Evolutionary conservation across 2,329 filamentous ascomycete species (phyloP).

Genomic region (Colletotrichum sp.): DNA sequence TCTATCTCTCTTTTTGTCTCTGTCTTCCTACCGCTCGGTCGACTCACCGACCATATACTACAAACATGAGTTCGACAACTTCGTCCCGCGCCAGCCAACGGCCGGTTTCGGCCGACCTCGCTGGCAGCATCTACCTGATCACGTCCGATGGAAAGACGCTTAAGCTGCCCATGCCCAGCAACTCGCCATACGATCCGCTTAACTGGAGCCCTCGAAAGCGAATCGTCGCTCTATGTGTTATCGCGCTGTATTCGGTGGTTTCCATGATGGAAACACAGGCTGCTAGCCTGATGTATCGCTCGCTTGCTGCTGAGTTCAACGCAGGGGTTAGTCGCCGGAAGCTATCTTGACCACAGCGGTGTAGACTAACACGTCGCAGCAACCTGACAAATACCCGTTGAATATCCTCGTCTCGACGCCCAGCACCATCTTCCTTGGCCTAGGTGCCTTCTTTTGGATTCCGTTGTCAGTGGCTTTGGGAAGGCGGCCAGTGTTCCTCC

Average conservation of each 20-base stretch:
- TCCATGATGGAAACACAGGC: conserved; percentile 26
- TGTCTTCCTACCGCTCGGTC: background rate
- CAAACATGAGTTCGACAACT: background rate
- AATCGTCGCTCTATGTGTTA: conserved; percentile 16
- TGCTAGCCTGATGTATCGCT: conserved; percentile 24
- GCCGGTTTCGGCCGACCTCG: conserved; percentile 18
- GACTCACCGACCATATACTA: background rate
- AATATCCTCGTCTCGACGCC: conserved; percentile 11
- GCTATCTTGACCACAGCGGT: background rate
- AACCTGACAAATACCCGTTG: background rate
- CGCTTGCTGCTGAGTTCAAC: conserved; percentile 25
- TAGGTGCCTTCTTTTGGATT: conserved; percentile 41
- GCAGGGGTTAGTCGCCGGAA: conserved; percentile 13
- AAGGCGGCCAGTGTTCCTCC: conserved; percentile 36
- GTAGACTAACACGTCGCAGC: background rate
- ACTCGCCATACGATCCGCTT: conserved; percentile 32
- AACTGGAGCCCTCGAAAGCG: conserved; percentile 29
- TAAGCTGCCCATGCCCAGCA: conserved; percentile 35
- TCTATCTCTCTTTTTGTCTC: background rate
- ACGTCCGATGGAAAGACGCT: conserved; percentile 32
- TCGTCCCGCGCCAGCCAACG: background rate
- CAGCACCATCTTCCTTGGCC: conserved; percentile 34
- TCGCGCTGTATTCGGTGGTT: conserved; percentile 24
- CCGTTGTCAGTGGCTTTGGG: conserved; percentile 40
- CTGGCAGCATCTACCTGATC: conserved; percentile 35